A percentile compares a stretch with the other conserved stretches of the same genome.
Conservation (phyloP, 371 early-diverging fungal species). For the Mortierella sp. region DNA sequence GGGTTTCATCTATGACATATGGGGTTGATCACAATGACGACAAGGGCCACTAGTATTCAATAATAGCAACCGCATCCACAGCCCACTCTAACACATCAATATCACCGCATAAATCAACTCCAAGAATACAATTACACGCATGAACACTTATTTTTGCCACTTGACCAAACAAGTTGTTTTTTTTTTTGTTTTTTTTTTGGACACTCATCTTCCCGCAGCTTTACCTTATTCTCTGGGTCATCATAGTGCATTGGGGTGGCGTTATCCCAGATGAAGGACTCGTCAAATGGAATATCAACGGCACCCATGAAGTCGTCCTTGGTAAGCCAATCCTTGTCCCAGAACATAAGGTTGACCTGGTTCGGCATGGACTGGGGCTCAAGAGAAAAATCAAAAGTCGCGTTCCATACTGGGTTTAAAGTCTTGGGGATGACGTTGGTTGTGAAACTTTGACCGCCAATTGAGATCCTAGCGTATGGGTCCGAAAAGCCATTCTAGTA, state of each 20-base stretch:
- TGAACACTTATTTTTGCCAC: too few relatives aligned
- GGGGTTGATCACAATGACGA: too few relatives aligned
- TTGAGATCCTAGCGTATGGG: constrained; percentile 69
- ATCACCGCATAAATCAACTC: too few relatives aligned
- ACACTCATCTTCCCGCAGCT: too few relatives aligned
- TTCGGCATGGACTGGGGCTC: constrained; percentile 60
- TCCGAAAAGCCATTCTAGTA: constrained; percentile 71
- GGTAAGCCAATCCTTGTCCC: constrained; percentile 75
- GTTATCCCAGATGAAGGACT: constrained; percentile 39
- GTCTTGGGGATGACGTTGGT: constrained; percentile 77
- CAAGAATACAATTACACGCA: background rate
- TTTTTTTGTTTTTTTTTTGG: too few relatives aligned
- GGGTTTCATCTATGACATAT: too few relatives aligned
- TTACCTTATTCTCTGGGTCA: constrained; percentile 62
- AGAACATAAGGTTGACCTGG: constrained; percentile 65
- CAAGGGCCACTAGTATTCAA: too few relatives aligned
- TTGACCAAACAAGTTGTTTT: too few relatives aligned
- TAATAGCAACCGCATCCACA: too few relatives aligned
- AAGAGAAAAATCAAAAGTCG: constrained; percentile 73
- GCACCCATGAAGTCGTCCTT: constrained; percentile 46
- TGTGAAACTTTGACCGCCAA: constrained; percentile 75
- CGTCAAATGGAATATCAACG: constrained; percentile 40
- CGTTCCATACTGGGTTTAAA: constrained; percentile 84
- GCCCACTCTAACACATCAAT: too few relatives aligned
- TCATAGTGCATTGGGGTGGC: constrained; percentile 58